A percentile compares a stretch with the other conserved stretches of the same genome.
These are phyloP conservation scores for Eucalyptus microcorys DNA, from an alignment of 345 rosid genomes.

Conservation along the genomic window DNA sequence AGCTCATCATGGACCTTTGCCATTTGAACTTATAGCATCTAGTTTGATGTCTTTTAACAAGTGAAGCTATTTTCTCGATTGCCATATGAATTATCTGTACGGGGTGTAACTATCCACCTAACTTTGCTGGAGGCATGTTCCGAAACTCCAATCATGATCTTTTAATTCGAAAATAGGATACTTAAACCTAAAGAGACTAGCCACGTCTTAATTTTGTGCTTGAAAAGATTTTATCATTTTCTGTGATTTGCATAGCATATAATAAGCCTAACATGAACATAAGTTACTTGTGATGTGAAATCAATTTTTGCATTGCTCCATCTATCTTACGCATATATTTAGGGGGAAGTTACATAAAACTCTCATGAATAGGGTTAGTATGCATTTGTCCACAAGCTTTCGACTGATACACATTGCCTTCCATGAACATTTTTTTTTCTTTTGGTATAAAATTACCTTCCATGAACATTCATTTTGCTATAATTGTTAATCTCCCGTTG, in stretches of 20 bases:
- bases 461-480: neutral
- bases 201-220: neutral
- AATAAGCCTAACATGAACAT: neutral
- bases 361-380: neutral
- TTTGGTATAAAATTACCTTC: too few species aligned
- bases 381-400: neutral
- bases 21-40: neutral
- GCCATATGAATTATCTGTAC: neutral
- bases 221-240: neutral
- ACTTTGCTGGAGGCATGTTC: neutral
- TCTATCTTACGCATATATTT: neutral
- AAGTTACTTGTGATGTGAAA: neutral
- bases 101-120: neutral
- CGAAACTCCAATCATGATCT: neutral
- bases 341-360: neutral
- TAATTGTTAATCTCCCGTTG: neutral
- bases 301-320: neutral
- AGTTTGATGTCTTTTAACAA: neutral
- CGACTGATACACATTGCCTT: neutral
- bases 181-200: neutral
- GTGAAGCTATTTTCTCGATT: neutral
- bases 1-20: neutral
- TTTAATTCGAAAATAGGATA: neutral
- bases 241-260: neutral
- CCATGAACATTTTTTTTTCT: neutral